Base-by-base conservation (phyloP, 2,329 filamentous ascomycete genomes). In the Calonectria pteridis region DNA sequence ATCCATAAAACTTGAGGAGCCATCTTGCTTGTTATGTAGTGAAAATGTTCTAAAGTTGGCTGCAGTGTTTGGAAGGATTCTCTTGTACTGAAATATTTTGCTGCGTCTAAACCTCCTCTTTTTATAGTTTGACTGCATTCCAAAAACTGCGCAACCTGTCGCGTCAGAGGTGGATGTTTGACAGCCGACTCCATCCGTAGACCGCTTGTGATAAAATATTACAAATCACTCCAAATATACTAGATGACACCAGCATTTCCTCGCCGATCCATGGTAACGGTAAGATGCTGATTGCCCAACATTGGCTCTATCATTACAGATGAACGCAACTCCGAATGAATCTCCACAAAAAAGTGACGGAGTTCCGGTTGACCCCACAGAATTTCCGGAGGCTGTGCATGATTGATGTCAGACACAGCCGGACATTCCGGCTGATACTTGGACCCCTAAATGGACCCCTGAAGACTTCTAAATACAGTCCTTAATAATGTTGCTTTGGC, bases 311-410 rank as follows among this genome's bases (percentile, higher is more conserved):
- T 40, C 16, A 40, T 40, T 40, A 11, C 23, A n/a, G 23, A 7
- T 26, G 29, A 23, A 37, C 31, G 53, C 20, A 35, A 59, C n/a
- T 33, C n/a, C n/a, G 53, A 18, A 35, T 37, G 18, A 0, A 29
- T 28, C 26, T 37, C 37, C 37, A 64, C 59, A 64, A 49, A 64
- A 49, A 49, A 64, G n/a, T 64, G 59, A 31, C 37, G 59, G 59
- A 64, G 29, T 28, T 64, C 59, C 59, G 59, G 37, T 16, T 49
- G 20, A 49, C 59, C 2, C 37, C 13, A 13, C 31, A n/a, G 1
- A 59, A 37, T 23, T n/a, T 59, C 11, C n/a, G 14, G 26, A 6
- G 10, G 6, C 2, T 43, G 10, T 43, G 26, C 28, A 31, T 18
- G 6, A 35, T 59, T 6, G n/a, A 28, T 40, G 33, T 31, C 18